Evolutionary conservation across 805 yeast genomes (phyloP).

Genomic region (Metschnikowia colocasiae): DNA sequence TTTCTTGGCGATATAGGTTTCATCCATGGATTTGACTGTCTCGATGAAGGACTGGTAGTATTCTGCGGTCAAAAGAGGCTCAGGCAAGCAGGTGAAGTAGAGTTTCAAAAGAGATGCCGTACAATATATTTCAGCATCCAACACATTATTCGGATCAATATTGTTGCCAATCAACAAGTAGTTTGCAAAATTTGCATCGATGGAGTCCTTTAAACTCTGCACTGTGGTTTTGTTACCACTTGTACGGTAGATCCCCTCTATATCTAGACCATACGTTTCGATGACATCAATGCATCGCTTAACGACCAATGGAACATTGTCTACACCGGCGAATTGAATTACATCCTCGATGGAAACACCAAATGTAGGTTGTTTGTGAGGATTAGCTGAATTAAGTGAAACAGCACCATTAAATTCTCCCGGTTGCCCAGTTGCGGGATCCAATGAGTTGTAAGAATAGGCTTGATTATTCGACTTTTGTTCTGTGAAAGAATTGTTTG

Average conservation of each 20-base stretch:
- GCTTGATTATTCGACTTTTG: conserved; percentile 5
- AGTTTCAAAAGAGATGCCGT: conserved; percentile 85
- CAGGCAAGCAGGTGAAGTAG: conserved; percentile 82
- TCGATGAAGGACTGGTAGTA: conserved; percentile 60
- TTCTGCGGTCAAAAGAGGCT: conserved; percentile 70
- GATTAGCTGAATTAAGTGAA: conserved; percentile 20
- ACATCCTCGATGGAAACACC: conserved; percentile 80
- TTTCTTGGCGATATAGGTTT: conserved; percentile 56
- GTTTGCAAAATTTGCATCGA: conserved; percentile 73
- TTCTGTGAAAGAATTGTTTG: conserved; percentile 5
- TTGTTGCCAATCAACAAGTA: conserved; percentile 41
- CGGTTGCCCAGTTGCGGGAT: conserved; percentile 28
- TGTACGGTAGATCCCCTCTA: conserved; percentile 87
- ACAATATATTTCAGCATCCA: conserved; percentile 79
- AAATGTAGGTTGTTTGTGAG: conserved; percentile 50
- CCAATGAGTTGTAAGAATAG: conserved; percentile 26
- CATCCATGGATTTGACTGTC: conserved; percentile 54
- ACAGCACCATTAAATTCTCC: conserved; percentile 36
- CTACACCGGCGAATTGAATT: conserved; percentile 75
- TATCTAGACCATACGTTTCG: conserved; percentile 76
- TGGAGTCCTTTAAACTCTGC: conserved; percentile 64
- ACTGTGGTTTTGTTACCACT: conserved; percentile 76
- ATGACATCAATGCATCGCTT: conserved; percentile 83
- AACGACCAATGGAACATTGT: conserved; percentile 87
- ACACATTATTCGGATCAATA: conserved; percentile 41